Evolutionary conservation across 148 eudicot species (phyloP).

Genomic region (Arbutus unedo): DNA sequence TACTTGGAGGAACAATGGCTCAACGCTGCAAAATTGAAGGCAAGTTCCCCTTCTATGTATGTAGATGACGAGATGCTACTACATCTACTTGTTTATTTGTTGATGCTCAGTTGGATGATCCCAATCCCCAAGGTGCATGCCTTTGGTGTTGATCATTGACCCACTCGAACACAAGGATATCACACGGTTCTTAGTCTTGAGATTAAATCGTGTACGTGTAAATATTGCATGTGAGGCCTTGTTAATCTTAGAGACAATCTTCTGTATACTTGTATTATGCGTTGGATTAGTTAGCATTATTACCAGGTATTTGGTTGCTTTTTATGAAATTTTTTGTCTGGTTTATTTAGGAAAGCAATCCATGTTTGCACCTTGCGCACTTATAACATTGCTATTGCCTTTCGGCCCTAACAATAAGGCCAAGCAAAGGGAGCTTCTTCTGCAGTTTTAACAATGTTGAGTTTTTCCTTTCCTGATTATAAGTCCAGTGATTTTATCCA

Average conservation of each 20-base stretch:
- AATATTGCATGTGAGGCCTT: neutral
- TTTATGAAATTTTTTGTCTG: neutral
- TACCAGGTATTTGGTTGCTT: neutral
- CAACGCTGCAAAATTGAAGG: conserved; percentile 95
- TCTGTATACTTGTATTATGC: neutral
- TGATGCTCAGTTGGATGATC: neutral
- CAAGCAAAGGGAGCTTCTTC: neutral
- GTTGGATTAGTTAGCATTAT: neutral
- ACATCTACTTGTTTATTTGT: neutral
- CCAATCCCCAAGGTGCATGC: neutral
- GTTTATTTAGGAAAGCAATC: neutral
- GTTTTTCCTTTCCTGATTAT: neutral
- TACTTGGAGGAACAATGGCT: conserved; percentile 98
- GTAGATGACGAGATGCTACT: neutral
- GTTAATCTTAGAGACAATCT: neutral
- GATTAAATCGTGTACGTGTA: neutral
- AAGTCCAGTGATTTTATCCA: neutral
- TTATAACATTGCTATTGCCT: neutral
- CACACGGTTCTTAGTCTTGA: neutral
- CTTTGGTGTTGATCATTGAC: neutral
- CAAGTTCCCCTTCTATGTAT: conserved; percentile 15
- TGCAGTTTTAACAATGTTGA: neutral
- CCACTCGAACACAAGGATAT: neutral
- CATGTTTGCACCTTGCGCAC: neutral
- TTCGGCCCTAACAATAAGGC: neutral